These are phyloP conservation scores for Brassica juncea DNA, from an alignment of 345 rosid genomes.

Conservation along the genomic window DNA sequence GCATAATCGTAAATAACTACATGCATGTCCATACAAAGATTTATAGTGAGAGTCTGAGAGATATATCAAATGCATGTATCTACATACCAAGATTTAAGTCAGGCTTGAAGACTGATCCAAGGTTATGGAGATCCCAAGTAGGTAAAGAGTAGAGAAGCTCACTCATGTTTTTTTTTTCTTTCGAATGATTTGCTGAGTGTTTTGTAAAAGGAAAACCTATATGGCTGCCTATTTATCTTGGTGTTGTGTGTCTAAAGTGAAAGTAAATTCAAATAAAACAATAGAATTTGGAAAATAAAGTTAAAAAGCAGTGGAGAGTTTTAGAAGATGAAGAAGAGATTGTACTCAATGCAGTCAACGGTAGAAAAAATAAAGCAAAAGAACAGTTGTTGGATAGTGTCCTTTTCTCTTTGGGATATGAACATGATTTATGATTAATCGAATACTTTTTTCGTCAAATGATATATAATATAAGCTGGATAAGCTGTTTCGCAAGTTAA, in stretches of 20 bases:
- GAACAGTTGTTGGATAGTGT: conserved; percentile 30
- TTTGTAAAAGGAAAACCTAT: conserved; percentile 20
- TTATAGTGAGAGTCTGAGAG: neutral
- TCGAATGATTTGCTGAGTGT: conserved; percentile 15
- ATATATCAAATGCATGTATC: neutral
- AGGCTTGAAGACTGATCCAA: conserved; percentile 72
- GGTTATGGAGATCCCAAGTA: conserved; percentile 81
- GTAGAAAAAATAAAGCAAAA: conserved; percentile 41
- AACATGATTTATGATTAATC: conserved; percentile 9
- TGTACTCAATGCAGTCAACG: conserved; percentile 59
- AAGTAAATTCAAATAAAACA: conserved; percentile 23
- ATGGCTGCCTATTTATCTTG: conserved; percentile 38
- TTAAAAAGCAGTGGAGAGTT: conserved; percentile 32
- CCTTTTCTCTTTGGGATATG: conserved; percentile 52
- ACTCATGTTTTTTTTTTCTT: conserved; percentile 36
- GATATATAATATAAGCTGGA: neutral
- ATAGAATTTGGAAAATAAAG: conserved; percentile 5
- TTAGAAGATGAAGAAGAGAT: conserved; percentile 44
- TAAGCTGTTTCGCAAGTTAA: neutral
- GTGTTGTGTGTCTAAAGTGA: conserved; percentile 39
- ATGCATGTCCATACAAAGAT: conserved; percentile 28
- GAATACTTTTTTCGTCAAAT: neutral
- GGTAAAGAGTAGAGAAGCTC: conserved; percentile 57
- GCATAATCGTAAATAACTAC: neutral
- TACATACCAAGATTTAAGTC: conserved; percentile 68